Evolutionary conservation across 148 eudicot genomes (phyloP), one percentile per base, ranked within the genome.

Genomic region (Talinum fruticosum): DNA sequence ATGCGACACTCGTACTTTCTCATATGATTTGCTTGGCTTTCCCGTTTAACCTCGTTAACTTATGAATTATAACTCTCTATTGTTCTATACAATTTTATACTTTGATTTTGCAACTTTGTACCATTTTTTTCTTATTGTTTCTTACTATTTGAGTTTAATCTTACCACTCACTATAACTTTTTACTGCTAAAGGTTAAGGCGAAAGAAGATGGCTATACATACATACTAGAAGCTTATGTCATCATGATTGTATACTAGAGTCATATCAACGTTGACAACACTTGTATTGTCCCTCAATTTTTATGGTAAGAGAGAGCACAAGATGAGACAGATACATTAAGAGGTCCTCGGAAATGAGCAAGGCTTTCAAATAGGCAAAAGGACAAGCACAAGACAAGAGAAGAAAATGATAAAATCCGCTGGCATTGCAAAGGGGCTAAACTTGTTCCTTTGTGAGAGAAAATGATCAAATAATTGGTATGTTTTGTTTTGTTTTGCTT

Each of bases 301-400:
- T 67, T 34, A 35, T 67, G 37, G 5, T 67, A 33, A 33, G 41
- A 65, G 33, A 65, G 21, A 15, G 6, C 68, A 30, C 8, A 29
- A 12, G 30, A 65, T 61, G 44, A 16, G 26, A 34, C 1, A 67
- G 14, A 16, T 35, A 34, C 41, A 67, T 15, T 4, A 4, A 1
- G 26, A 35, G 51, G 49, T 35, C 59, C 69, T 81, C 32, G 80
- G 84, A 72, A 81, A 81, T 1, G 15, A 81, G 76, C 80, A 73
- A 77, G 8, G 5, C n/a, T 41, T 71, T 23, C n/a, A 26, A 77
- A 69, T 44, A 8, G 24, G 24, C 33, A 53, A 53, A 68, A 3
- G 35, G 45, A 75, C 62, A 65, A 73, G 74, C 2, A 45, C 59
- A 19, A 33, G 33, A 65, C 37, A 53, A 41, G 66, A 14, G 76